Percentiles rank a stretch among this genome's conserved stretches.
Conservation (phyloP, 2,329 filamentous ascomycete genomes). For the Gnomoniopsis sp. region DNA sequence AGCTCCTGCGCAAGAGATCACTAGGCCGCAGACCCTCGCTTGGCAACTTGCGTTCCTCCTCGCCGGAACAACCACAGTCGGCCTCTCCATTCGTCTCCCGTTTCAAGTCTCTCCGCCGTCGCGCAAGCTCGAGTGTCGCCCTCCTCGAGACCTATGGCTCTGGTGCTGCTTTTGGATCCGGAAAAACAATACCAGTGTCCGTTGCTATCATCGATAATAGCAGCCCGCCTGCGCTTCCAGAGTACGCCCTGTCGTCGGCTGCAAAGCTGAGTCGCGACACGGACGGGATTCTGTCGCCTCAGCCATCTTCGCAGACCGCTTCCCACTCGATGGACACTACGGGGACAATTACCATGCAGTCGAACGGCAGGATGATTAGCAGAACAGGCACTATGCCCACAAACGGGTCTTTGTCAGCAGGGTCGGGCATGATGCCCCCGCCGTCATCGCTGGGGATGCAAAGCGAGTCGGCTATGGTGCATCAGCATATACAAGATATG, state of each 20-base stretch:
- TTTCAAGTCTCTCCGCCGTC: slow-evolving; percentile 12
- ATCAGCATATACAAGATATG: slow-evolving; percentile 74
- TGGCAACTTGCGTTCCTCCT: slow-evolving; percentile 28
- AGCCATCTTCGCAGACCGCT: neutral
- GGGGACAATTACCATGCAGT: slow-evolving; percentile 24
- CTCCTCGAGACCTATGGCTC: slow-evolving; percentile 14
- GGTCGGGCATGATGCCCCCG: slow-evolving; percentile 25
- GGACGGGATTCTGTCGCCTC: neutral
- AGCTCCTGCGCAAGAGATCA: slow-evolving; percentile 43
- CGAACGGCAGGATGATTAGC: slow-evolving; percentile 39
- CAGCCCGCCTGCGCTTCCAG: slow-evolving; percentile 48
- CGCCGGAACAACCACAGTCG: neutral
- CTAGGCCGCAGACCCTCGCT: slow-evolving; percentile 50
- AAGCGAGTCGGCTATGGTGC: slow-evolving; percentile 46
- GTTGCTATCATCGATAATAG: slow-evolving; percentile 41
- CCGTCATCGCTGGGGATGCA: slow-evolving; percentile 27
- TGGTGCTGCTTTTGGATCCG: slow-evolving; percentile 2
- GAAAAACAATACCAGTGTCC: neutral
- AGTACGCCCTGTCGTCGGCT: slow-evolving; percentile 48
- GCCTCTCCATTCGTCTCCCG: neutral
- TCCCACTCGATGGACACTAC: slow-evolving; percentile 1
- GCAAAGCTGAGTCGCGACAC: slow-evolving; percentile 24
- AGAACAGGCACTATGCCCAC: slow-evolving; percentile 35
- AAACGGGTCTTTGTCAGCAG: slow-evolving; percentile 22
- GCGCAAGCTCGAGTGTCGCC: slow-evolving; percentile 13